Evolutionary conservation across 306 rosid species (phyloP).

Genomic region (Cucumis sativus): DNA sequence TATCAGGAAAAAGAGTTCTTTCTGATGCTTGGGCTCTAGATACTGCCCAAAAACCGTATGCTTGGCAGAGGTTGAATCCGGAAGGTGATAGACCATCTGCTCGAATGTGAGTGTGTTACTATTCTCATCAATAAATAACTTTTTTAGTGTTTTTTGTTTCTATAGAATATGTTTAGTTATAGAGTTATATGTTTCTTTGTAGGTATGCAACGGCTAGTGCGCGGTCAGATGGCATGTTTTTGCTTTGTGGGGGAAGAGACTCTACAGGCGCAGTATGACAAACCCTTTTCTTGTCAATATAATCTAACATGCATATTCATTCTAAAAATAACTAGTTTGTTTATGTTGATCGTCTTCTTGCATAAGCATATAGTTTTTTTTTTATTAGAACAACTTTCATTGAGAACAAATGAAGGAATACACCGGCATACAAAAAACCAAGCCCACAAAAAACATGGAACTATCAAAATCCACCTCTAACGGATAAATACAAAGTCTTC

Average conservation of each 20-base stretch:
- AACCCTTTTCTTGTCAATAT: conserved; percentile 8
- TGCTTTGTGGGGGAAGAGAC: conserved; percentile 99
- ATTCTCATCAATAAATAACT: conserved; percentile 5
- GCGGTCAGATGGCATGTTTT: conserved; percentile 99
- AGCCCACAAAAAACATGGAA: no score
- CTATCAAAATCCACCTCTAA: no score
- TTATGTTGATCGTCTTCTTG: background rate
- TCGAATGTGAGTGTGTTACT: conserved; percentile 70
- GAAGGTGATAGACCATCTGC: conserved; percentile 99
- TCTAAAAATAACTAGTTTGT: background rate
- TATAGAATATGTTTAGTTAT: background rate
- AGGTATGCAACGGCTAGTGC: conserved; percentile 99
- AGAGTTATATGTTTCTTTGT: conserved; percentile 25
- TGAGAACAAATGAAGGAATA: no score
- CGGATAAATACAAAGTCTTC: no score
- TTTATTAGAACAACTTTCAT: no score
- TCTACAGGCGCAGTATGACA: conserved; percentile 73
- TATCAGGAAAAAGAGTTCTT: conserved; percentile 70
- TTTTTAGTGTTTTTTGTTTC: conserved; percentile 4
- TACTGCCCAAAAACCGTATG: conserved; percentile 96
- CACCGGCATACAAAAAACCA: no score
- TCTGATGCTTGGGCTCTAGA: conserved; percentile 96
- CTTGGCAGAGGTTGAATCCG: conserved; percentile 83
- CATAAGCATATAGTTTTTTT: background rate
- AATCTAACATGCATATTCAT: background rate